Evolutionary conservation across 805 yeast species (phyloP).

Genomic region (Kuraishia floccosa): DNA sequence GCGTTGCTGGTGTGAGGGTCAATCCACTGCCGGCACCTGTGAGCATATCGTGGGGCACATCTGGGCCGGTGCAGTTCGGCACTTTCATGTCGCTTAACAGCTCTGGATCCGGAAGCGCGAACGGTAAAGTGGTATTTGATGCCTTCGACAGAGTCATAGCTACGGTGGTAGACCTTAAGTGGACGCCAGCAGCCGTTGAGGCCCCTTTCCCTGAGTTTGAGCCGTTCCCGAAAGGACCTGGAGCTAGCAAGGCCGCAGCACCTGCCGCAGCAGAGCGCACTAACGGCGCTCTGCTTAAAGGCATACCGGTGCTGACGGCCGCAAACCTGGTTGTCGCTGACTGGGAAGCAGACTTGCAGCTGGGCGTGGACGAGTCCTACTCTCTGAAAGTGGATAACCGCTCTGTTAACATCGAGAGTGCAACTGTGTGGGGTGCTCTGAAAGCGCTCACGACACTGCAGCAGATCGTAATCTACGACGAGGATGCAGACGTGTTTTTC

Average conservation of each 20-base stretch:
- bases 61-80: neutral
- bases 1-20: constrained; percentile 1
- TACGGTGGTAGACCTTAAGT: constrained; percentile 13
- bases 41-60: neutral
- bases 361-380: constrained; percentile 26
- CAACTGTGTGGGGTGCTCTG: constrained; percentile 29
- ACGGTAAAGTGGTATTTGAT: constrained; percentile 7
- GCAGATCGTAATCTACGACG: constrained; percentile 22
- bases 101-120: neutral
- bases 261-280: constrained; percentile 1
- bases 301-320: constrained; percentile 1
- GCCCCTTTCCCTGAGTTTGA: constrained; percentile 11
- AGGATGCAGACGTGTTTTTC: constrained; percentile 7
- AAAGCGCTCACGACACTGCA: constrained; percentile 27
- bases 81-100: neutral
- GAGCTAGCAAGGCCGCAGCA: neutral
- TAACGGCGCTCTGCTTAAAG: neutral
- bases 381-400: constrained; percentile 8
- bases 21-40: constrained; percentile 3
- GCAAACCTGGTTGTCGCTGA: constrained; percentile 10
- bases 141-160: constrained; percentile 15
- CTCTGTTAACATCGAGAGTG: constrained; percentile 15
- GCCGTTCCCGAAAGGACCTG: constrained; percentile 8
- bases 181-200: constrained; percentile 24
- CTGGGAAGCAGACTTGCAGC: constrained; percentile 16